Percentiles rank a stretch among this genome's conserved stretches.
phyloP scores from a whole-genome alignment of 1,284 basidiomycete species.

The Trametes pubescens region DNA sequence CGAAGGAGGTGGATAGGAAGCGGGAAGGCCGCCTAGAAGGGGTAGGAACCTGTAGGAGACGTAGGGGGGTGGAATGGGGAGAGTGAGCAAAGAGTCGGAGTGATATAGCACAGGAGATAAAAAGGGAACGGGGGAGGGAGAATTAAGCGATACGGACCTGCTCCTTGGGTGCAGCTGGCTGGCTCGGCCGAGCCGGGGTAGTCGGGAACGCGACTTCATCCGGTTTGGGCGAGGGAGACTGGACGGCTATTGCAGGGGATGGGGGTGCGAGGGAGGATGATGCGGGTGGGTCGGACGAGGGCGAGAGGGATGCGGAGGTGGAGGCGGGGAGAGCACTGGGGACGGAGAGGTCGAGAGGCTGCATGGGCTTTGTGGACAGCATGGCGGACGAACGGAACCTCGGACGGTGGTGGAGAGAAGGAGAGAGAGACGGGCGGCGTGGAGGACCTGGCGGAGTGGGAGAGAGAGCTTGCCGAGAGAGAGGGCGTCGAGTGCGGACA shows the following conservation, averaged over 20 bases:
- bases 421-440: not conserved
- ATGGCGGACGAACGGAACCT: slow-evolving; percentile 38
- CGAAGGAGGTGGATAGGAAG: slow-evolving; percentile 40
- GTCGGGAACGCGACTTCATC: slow-evolving; percentile 25
- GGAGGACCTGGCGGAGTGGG: slow-evolving; percentile 9
- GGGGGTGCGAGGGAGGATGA: slow-evolving; percentile 28
- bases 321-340: slow-evolving; percentile 33
- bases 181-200: slow-evolving; percentile 12
- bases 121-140: slow-evolving; percentile 18
- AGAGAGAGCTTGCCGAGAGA: slow-evolving; percentile 7
- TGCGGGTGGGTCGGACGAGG: slow-evolving; percentile 22
- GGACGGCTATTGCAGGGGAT: slow-evolving; percentile 32
- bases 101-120: slow-evolving; percentile 14
- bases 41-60: slow-evolving; percentile 33
- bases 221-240: slow-evolving; percentile 26
- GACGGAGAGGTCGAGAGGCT: slow-evolving; percentile 42
- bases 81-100: slow-evolving; percentile 10
- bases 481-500: slow-evolving; percentile 3
- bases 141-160: slow-evolving; percentile 38
- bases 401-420: slow-evolving; percentile 14
- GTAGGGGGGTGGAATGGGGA: not conserved
- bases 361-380: slow-evolving; percentile 55
- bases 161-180: slow-evolving; percentile 32
- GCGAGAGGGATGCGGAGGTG: slow-evolving; percentile 26
- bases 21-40: slow-evolving; percentile 40